These are phyloP conservation scores for Nicotiana tomentosiformis DNA, from an alignment of 257 asterid genomes.

Conservation along the genomic window DNA sequence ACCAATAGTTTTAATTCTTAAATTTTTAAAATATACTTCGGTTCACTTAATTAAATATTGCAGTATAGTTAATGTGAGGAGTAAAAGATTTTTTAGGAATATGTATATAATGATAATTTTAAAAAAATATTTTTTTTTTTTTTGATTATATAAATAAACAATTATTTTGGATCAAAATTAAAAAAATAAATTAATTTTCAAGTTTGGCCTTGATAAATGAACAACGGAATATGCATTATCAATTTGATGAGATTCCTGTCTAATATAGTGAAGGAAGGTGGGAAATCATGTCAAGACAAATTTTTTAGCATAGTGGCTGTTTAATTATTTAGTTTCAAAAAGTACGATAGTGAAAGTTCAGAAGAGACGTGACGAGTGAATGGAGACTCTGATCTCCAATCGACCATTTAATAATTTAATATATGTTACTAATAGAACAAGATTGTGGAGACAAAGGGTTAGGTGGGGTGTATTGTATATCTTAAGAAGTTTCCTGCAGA, in stretches of 20 bases:
- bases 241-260: neutral
- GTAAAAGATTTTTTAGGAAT: too few species aligned
- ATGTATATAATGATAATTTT: too few species aligned
- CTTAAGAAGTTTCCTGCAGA: neutral
- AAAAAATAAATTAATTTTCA: too few species aligned
- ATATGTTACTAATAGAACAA: neutral
- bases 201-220: too few species aligned
- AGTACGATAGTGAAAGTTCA: neutral
- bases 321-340: neutral
- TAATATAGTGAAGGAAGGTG: neutral
- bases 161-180: too few species aligned
- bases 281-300: neutral
- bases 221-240: neutral
- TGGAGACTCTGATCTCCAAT: neutral
- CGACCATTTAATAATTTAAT: neutral
- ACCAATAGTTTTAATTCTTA: too few species aligned
- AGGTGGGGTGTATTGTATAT: neutral
- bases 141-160: too few species aligned
- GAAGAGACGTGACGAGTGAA: neutral
- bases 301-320: neutral
- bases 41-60: too few species aligned
- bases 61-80: too few species aligned
- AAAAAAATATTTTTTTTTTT: too few species aligned
- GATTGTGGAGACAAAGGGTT: neutral
- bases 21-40: too few species aligned